Conservation (phyloP, 192 early-diverging fungal genomes). For the Coemansia sp. region DNA sequence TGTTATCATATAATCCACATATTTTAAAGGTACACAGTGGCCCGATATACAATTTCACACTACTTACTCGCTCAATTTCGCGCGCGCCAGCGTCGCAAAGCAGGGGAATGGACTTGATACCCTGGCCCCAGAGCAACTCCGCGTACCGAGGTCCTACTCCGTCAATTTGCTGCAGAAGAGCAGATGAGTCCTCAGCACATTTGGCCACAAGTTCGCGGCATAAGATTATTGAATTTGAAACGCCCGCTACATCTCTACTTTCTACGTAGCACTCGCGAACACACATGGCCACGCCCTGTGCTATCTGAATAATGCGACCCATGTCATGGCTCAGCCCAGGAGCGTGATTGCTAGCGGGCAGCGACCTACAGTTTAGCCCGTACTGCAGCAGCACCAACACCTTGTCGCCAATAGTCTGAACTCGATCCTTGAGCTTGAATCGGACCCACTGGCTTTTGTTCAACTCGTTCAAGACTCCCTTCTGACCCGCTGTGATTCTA, state of each 20-base stretch:
- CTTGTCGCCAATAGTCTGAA: conserved; percentile 31
- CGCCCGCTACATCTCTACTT: conserved; percentile 12
- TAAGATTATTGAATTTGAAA: conserved; percentile 14
- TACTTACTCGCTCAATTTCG: conserved; percentile 57
- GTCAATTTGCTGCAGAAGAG: conserved; percentile 62
- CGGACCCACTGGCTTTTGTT: conserved; percentile 22
- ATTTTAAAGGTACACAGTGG: not conserved
- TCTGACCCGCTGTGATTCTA: conserved; percentile 36
- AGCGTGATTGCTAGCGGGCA: conserved; percentile 31
- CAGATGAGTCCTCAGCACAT: conserved; percentile 54
- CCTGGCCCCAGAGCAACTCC: conserved; percentile 50
- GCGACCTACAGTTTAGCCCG: conserved; percentile 23
- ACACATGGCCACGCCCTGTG: conserved; percentile 27
- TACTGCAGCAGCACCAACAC: conserved; percentile 42
- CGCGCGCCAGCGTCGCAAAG: conserved; percentile 43
- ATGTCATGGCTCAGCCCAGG: conserved; percentile 35
- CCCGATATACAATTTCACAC: not conserved
- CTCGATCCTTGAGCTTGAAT: conserved; percentile 12
- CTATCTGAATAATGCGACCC: conserved; percentile 20
- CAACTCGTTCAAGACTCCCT: conserved; percentile 42
- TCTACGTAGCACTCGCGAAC: conserved; percentile 31
- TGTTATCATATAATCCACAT: not conserved
- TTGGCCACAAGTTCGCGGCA: conserved; percentile 48
- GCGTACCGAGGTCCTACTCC: conserved; percentile 61
- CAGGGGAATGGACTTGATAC: conserved; percentile 50